Evolutionary conservation across 352 stramenopile species (phyloP), one percentile per base, ranked within the genome.

Genomic region (Pythium rishiriense): DNA sequence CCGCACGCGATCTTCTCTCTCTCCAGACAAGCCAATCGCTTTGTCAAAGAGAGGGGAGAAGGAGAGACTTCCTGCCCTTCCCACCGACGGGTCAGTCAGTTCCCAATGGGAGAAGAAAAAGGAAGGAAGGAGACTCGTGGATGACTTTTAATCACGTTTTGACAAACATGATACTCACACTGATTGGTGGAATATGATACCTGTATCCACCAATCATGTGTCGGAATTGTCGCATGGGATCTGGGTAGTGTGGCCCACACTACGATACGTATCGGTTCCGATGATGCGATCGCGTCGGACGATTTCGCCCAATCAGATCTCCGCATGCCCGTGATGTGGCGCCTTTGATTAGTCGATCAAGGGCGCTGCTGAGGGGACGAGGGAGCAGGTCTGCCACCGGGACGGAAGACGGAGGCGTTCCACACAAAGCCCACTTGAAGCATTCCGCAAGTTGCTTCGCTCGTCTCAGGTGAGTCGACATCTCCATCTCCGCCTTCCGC

Each of bases 381-480:
- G 17, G 10, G 33, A 37, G 41, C 21, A 19, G n/a, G 39, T 61
- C 41, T 26, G 25, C 53, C 53, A 61, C 53, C 53, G 53, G 53
- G 17, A 52, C 25, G 21, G 17, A 22, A 10, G 24, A 35, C 33
- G 25, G 14, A 10, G 8, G 24, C 15, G 24, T 53, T 17, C 10
- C 22, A 53, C n/a, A n/a, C n/a, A n/a, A n/a, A n/a, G n/a, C n/a
- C 10, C 47, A 21, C 41, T 47, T 47, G 41, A 47, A 37, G 25
- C 53, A 61, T 61, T 61, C 53, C 14, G n/a, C 53, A 61, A 61
- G 33, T 39, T 43, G 48, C 48, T 55, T 55, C 48, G 48, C 39
- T 22, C 48, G 25, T 14, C 48, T 29, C 48, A 55, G 39, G 48
- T 55, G 28, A 24, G 26, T 26, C 22, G 29, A 22, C 22, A 33